Percentiles rank a stretch among this genome's conserved stretches.
Conservation (phyloP, 768 basidiomycete species). For the Pisolithus tinctorius region DNA sequence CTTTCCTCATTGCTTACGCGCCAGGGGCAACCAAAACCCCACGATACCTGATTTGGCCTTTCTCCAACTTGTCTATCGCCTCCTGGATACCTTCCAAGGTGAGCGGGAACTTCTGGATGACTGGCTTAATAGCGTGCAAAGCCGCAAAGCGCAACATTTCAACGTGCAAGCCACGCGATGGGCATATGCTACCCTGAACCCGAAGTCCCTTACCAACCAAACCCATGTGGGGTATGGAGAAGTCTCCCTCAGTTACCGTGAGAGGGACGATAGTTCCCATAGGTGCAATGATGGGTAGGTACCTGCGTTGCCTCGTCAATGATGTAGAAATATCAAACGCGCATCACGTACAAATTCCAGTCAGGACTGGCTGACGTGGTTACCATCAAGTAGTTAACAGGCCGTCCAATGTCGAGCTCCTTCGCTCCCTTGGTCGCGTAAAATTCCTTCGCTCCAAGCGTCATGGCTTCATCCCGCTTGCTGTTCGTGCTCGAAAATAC, state of each 20-base stretch:
- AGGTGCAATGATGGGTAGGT: slow-evolving; percentile 20
- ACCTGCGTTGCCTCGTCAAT: slow-evolving; percentile 5
- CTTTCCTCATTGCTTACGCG: background rate
- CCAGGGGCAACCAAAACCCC: slow-evolving; percentile 19
- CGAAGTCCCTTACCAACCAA: slow-evolving; percentile 13
- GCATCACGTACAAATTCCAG: slow-evolving; percentile 22
- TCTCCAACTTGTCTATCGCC: slow-evolving; percentile 19
- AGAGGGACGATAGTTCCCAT: slow-evolving; percentile 21
- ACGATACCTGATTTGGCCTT: slow-evolving; percentile 26
- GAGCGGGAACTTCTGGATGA: slow-evolving; percentile 28
- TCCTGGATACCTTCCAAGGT: slow-evolving; percentile 23
- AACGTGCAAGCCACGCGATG: slow-evolving; percentile 20
- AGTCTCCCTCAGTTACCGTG: slow-evolving; percentile 16
- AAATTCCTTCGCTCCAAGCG: slow-evolving; percentile 31
- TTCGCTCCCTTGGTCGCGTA: slow-evolving; percentile 22
- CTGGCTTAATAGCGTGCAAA: slow-evolving; percentile 20
- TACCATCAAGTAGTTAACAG: slow-evolving; percentile 26
- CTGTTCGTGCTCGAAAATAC: slow-evolving; percentile 28
- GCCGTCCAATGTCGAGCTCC: slow-evolving; percentile 20
- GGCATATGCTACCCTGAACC: slow-evolving; percentile 19
- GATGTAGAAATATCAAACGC: background rate
- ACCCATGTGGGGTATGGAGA: slow-evolving; percentile 15
- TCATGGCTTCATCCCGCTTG: slow-evolving; percentile 27
- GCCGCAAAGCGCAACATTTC: slow-evolving; percentile 32
- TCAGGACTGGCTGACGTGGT: slow-evolving; percentile 24